Percentiles rank a stretch among this genome's conserved stretches.
Evolutionary conservation across 1,284 basidiomycete species (phyloP).

Genomic region (Ganoderma meredithae): DNA sequence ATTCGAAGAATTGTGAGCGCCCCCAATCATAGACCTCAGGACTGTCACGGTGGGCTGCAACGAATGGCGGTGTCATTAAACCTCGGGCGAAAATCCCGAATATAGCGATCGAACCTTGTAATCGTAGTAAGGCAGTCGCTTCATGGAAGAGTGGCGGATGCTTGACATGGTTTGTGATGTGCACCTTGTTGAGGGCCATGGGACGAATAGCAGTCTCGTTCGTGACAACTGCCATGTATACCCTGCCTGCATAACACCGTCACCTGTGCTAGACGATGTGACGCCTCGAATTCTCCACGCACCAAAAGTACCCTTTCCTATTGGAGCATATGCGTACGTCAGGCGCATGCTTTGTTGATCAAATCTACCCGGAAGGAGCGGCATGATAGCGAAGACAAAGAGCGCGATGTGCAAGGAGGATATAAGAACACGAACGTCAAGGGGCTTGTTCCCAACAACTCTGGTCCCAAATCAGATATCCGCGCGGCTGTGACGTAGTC

Average conservation of each 20-base stretch:
- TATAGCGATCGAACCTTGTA: neutral
- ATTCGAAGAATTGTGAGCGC: neutral
- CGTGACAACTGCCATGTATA: neutral
- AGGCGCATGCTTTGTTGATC: neutral
- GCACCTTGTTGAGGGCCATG: conserved; percentile 1
- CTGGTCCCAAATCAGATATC: too few species aligned
- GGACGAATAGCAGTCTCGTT: neutral
- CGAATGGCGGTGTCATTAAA: neutral
- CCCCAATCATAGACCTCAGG: neutral
- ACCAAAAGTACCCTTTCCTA: neutral
- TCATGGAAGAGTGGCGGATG: neutral
- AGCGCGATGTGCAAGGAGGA: neutral
- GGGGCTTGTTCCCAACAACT: too few species aligned
- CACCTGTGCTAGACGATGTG: neutral
- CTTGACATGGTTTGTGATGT: neutral
- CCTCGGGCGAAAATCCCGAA: neutral
- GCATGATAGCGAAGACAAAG: neutral
- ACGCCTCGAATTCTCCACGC: neutral
- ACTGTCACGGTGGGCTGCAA: neutral
- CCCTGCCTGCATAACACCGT: neutral
- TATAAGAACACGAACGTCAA: neutral
- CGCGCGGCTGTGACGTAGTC: too few species aligned
- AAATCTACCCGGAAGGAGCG: neutral
- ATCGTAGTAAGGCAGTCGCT: neutral
- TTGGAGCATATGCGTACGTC: neutral